Base-by-base conservation (phyloP, 2,329 filamentous ascomycete genomes). In the Chaetothyriales sp. region DNA sequence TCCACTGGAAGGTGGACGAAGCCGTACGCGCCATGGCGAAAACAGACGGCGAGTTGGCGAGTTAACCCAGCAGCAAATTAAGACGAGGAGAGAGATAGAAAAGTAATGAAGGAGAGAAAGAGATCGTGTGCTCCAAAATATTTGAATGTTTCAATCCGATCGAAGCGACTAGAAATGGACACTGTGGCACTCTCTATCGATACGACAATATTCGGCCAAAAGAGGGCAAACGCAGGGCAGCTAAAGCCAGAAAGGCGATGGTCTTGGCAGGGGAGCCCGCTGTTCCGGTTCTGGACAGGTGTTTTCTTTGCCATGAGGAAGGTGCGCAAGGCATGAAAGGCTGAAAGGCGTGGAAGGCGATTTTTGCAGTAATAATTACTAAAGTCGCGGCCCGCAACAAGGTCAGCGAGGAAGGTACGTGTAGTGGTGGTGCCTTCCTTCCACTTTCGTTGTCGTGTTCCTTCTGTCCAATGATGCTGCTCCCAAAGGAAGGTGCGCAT, bases 1-100 rank as follows among this genome's bases (percentile, higher is more conserved):
- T 87, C 88, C 77, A 95, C 75, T 81, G 83, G 74, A 74, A 89
- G 48, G 55, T 51, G 43, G 58, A 55, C 22, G 57, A 54, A 18
- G 50, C 48, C 48, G 51, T 50, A 47, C 55, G 52, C 53, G 57
- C 56, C 56, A 60, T 58, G 48, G 50, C 56, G 50, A 39, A 26
- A 2, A 12, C 32, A 39, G 32, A 15, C 32, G 32, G 32, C 32
- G 10, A 15, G 32, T 15, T 12, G 32, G 32, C 32, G 10, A 15
- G 15, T 15, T 10, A 15, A 4, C 32, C 32, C 32, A 39, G 15
- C 32, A 15, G 15, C 32, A 39, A 39, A 15, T 39, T 39, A 39
- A 39, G 8, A 39, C 32, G 32, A 15, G 15, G 9, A 39, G 32
- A 39, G 32, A 39, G 15, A 32, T 32, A 10, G 8, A 32, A 10